Evolutionary conservation across 148 eudicot species (phyloP).

Genomic region (Rheum nobile): DNA sequence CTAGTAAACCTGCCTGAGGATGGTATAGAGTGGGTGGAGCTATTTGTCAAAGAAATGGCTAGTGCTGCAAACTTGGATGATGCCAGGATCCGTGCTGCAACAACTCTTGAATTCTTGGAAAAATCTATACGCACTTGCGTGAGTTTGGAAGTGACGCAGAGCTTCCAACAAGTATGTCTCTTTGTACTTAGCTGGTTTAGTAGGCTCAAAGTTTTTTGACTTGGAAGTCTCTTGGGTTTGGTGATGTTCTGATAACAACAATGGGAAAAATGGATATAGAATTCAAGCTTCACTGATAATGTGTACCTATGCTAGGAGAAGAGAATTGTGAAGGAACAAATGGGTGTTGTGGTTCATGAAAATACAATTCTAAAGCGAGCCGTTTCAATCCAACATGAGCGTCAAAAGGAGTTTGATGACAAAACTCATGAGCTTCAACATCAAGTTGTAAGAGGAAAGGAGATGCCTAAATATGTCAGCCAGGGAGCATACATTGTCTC

Average conservation of each 20-base stretch:
- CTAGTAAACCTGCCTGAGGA: slow-evolving; percentile 27
- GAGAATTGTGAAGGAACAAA: slow-evolving; percentile 57
- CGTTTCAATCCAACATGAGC: slow-evolving; percentile 69
- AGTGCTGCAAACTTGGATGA: slow-evolving; percentile 56
- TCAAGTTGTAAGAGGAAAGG: too few relatives aligned
- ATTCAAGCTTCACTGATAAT: not conserved
- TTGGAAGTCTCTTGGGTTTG: too few relatives aligned
- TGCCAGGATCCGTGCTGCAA: slow-evolving; percentile 51
- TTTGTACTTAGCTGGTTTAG: not conserved
- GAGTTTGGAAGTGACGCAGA: slow-evolving; percentile 28
- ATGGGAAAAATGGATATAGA: too few relatives aligned
- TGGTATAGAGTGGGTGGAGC: slow-evolving; percentile 72
- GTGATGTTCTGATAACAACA: too few relatives aligned
- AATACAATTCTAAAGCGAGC: slow-evolving; percentile 70
- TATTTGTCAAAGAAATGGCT: slow-evolving; percentile 51
- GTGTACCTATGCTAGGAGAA: slow-evolving; percentile 40
- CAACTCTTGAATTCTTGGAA: slow-evolving; percentile 46
- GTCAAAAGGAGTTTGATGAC: slow-evolving; percentile 67
- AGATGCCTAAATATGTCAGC: too few relatives aligned
- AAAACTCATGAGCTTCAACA: slow-evolving; percentile 52
- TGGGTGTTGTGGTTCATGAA: slow-evolving; percentile 44
- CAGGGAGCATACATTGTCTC: too few relatives aligned
- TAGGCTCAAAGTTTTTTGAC: too few relatives aligned
- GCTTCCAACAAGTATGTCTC: slow-evolving; percentile 32
- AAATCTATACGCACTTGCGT: slow-evolving; percentile 36